Evolutionary conservation across 768 basidiomycete species (phyloP), one percentile per base, ranked within the genome.

Genomic region (Auriscalpium vulgare): DNA sequence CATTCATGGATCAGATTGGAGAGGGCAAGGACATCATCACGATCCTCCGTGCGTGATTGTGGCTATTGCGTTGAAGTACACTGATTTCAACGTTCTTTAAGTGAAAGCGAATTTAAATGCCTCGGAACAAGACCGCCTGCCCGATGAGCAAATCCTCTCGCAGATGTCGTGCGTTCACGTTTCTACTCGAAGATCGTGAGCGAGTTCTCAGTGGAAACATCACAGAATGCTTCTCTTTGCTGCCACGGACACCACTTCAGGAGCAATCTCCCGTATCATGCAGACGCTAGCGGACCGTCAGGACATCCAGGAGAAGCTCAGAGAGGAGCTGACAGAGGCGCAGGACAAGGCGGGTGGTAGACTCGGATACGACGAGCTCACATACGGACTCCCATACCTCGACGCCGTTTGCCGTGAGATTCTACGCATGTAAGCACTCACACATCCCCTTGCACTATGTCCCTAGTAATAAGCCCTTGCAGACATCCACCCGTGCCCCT

Each of bases 11-110:
- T n/a, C 58, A 63, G 44, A 35, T 66, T 16, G 62, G 63, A 13
- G 64, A 66, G 56, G 67, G 68, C 10, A 64, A 65, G 23, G 68
- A 69, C 50, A 64, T 69, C 46, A 62, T 68, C 59, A 68, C 66
- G 54, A 61, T 66, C 35, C 53, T 67, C 13, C 53, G 66, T 67
- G 50, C 56, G 40, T 29, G 64, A 10, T 23, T 19, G 1, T 29
- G 29, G 29, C 29, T 29, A 29, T 29, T 29, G 29, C 29, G 29
- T 29, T 29, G 29, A 1, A 29, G 29, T 29, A 29, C 4, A 2
- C 29, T 29, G 29, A 29, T 29, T 5, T 29, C 29, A 4, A 29
- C 29, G 1, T 7, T 29, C 4, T 29, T 5, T 3, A 4, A 61
- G 50, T 63, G 58, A 16, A 29, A 13, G 21, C 14, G 10, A 68